Evolutionary conservation across 2,329 filamentous ascomycete species (phyloP).

Genomic region (Bipolaris oryzae): DNA sequence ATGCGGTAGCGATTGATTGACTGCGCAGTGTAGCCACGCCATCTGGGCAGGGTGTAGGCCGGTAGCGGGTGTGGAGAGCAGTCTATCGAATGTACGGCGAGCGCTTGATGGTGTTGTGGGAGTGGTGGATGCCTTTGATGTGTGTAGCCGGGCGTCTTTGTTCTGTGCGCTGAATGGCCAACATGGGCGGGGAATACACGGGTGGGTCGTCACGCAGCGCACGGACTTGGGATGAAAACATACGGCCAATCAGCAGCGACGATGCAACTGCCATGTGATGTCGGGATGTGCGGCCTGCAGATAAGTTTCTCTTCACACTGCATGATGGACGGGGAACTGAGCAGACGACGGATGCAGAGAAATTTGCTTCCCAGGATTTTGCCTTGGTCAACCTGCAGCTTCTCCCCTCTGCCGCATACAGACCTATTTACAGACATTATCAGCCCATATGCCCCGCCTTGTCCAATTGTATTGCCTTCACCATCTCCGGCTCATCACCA

Average conservation of each 20-base stretch:
- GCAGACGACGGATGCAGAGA: constrained; percentile 25
- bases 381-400: constrained; percentile 21
- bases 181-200: constrained; percentile 29
- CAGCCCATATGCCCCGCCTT: constrained; percentile 7
- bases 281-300: constrained; percentile 32
- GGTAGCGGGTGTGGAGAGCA: constrained; percentile 36
- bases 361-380: constrained; percentile 20
- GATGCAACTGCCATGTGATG: constrained; percentile 36
- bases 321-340: constrained; percentile 26
- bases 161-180: constrained; percentile 29
- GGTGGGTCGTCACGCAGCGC: constrained; percentile 27
- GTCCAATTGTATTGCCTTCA: constrained; percentile 27
- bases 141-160: constrained; percentile 35
- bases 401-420: constrained; percentile 33
- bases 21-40: constrained; percentile 36
- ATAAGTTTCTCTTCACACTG: constrained; percentile 39
- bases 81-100: constrained; percentile 45
- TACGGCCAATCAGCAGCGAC: constrained; percentile 29
- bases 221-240: constrained; percentile 38
- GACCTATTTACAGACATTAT: constrained; percentile 44
- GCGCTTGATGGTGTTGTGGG: constrained; percentile 42
- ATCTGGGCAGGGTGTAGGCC: constrained; percentile 39
- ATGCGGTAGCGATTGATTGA: constrained; percentile 42
- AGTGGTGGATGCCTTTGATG: constrained; percentile 40
- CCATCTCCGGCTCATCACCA: constrained; percentile 32